Base-by-base conservation (phyloP, 1,139 yeast genomes). In the Yamadazyma taylorii region DNA sequence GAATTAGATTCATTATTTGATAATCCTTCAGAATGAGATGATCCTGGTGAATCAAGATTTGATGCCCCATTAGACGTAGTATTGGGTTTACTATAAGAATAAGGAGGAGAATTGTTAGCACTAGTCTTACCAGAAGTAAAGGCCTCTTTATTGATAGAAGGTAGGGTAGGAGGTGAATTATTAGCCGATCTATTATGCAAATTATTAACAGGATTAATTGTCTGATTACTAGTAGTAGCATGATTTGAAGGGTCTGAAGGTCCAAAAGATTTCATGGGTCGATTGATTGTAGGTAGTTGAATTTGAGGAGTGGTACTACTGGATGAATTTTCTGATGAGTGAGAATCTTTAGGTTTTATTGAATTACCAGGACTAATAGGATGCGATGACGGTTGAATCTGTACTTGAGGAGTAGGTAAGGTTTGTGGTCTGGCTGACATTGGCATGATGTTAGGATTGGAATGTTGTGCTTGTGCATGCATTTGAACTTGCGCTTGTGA, bases 231-330 rank as follows among this genome's bases (percentile, higher is more conserved):
- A 10, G 30, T 17, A 10, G 41, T 11, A 9, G 35, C 21, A 26
- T 42, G 45, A 30, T 39, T 42, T 7, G 41, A 39, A 23, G 45
- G 45, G 14, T 42, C 43, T 4, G 43, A 37, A 4, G 38, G 33
- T 10, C 38, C 41, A 22, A 27, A 13, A 13, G 30, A 31, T n/a
- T 30, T 30, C n/a, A 19, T 4, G 9, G 32, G 17, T 5, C 13
- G 9, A 3, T 13, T 15, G n/a, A 29, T 29, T 3, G 32, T 11
- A 7, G 32, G 32, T 16, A 19, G 13, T 17, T 13, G 24, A 4
- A 29, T 34, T 32, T 32, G 41, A 4, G 43, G 34, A 9, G 46
- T 43, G 9, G 45, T 39, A 21, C 30, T 41, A 12, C 30, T 30
- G 13, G 37, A 30, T 32, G 40, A 39, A 14, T 32, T 33, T 4